These are phyloP conservation scores for Cudoniella acicularis DNA, from an alignment of 495 filamentous ascomycete species.

Conservation along the genomic window DNA sequence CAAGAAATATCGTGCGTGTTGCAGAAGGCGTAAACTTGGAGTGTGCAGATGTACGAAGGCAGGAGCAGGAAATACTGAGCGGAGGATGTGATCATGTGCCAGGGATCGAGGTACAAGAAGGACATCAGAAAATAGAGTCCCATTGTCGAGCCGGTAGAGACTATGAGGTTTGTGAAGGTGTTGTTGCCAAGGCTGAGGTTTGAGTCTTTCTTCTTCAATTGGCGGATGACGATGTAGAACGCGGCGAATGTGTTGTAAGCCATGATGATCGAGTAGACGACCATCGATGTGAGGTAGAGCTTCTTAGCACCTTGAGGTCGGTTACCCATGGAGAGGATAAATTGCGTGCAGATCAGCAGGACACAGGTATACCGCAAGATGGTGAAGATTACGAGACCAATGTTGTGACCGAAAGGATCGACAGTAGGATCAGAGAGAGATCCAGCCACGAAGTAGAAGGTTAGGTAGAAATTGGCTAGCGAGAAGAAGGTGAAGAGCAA, in stretches of 20 bases:
- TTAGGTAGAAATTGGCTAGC: slow-evolving; percentile 97
- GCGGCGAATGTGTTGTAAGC: slow-evolving; percentile 86
- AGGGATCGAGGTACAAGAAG: slow-evolving; percentile 95
- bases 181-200: slow-evolving; percentile 68
- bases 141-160: slow-evolving; percentile 83
- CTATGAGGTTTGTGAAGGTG: slow-evolving; percentile 89
- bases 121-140: slow-evolving; percentile 95
- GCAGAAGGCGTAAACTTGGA: slow-evolving; percentile 99
- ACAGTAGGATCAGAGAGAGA: slow-evolving; percentile 77
- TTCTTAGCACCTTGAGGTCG: slow-evolving; percentile 93
- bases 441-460: slow-evolving; percentile 97
- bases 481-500: slow-evolving; percentile 97
- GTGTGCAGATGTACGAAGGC: slow-evolving; percentile 90
- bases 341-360: slow-evolving; percentile 87
- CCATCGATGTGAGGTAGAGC: slow-evolving; percentile 83
- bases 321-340: slow-evolving; percentile 98
- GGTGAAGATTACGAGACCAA: slow-evolving; percentile 80
- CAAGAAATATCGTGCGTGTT: slow-evolving; percentile 99
- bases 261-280: slow-evolving; percentile 92
- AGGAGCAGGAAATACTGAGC: slow-evolving; percentile 93
- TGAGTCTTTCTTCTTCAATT: slow-evolving; percentile 54
- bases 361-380: slow-evolving; percentile 81
- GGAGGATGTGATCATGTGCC: slow-evolving; percentile 97
- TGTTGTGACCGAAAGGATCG: slow-evolving; percentile 86
- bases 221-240: slow-evolving; percentile 79